Evolutionary conservation across 768 basidiomycete species (phyloP), one percentile per base, ranked within the genome.

Genomic region (Trametes villosa): DNA sequence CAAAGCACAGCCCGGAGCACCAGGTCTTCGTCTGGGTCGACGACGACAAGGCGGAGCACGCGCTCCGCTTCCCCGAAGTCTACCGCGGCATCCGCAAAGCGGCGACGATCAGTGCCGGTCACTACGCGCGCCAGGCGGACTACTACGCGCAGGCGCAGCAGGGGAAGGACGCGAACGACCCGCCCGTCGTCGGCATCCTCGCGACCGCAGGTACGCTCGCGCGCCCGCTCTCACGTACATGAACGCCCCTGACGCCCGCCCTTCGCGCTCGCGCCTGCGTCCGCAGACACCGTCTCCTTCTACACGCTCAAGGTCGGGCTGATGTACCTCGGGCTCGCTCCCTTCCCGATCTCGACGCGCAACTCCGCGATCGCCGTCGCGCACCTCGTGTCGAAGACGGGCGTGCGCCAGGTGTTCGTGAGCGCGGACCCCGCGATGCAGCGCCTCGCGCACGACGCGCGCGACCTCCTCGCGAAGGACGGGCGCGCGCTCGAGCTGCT

Each of bases 301-400:
- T 53, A 58, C 33, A 63, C 67, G 3, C 40, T 55, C 22, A 54
- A 66, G 38, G 46, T 60, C 26, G 66, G 67, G 17, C 40, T 71
- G 22, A 62, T 70, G 51, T 61, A 67, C 29, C 63, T 65, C 29
- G 69, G 68, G 18, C 45, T 61, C n/a, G 62, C 57, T 20, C 64
- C 69, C 0, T 79, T 79, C 64, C 74, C 76, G 3, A 69, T 77
- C 45, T 74, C 76, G n/a, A 66, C 67, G 8, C 70, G 75, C 13
- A 76, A 76, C 62, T 75, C 77, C 13, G 70, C 66, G 6, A 49
- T 59, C 27, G 72, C 66, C 0, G 63, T 76, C 17, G 75, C 76
- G 8, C 69, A 76, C 40, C 70, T 78, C 0, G 64, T 79, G 8
- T 38, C 54, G n/a, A 62, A 66, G 54, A 72, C 67, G 9, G 64